A percentile compares a stretch with the other conserved stretches of the same genome.
Evolutionary conservation across 805 yeast genomes (phyloP).

Genomic region (Ogataea sp.): DNA sequence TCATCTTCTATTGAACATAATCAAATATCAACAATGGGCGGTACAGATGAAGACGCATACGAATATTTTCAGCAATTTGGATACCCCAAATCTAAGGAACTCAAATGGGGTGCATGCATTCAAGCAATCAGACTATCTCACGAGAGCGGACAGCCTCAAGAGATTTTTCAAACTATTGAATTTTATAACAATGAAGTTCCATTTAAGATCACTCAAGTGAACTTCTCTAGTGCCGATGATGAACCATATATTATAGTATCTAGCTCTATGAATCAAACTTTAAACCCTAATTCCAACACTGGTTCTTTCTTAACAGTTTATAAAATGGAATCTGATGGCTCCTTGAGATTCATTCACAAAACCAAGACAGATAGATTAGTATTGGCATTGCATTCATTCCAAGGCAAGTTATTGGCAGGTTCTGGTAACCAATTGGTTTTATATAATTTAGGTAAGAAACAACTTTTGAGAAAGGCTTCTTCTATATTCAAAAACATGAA

Average conservation of each 20-base stretch:
- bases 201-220: conserved; percentile 27
- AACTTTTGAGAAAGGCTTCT: conserved; percentile 61
- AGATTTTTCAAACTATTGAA: conserved; percentile 35
- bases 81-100: conserved; percentile 16
- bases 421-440: conserved; percentile 43
- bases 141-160: conserved; percentile 13
- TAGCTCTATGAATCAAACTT: conserved; percentile 21
- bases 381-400: conserved; percentile 43
- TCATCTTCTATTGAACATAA: conserved; percentile 5
- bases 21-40: conserved; percentile 8
- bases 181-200: conserved; percentile 35
- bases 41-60: conserved; percentile 16
- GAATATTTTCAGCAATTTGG: conserved; percentile 41
- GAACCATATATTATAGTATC: conserved; percentile 39
- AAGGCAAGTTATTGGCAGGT: conserved; percentile 56
- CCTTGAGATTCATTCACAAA: conserved; percentile 45
- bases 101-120: conserved; percentile 45
- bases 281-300: conserved; percentile 19
- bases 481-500: conserved; percentile 33
- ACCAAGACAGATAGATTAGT: conserved; percentile 47
- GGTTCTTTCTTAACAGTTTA: conserved; percentile 30
- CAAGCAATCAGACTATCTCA: conserved; percentile 41
- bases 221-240: conserved; percentile 18
- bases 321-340: conserved; percentile 20
- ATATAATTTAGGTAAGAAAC: conserved; percentile 73